These are phyloP conservation scores for Paramecium primaurelia DNA, from an alignment of 73 alveolate species.

Conservation along the genomic window DNA sequence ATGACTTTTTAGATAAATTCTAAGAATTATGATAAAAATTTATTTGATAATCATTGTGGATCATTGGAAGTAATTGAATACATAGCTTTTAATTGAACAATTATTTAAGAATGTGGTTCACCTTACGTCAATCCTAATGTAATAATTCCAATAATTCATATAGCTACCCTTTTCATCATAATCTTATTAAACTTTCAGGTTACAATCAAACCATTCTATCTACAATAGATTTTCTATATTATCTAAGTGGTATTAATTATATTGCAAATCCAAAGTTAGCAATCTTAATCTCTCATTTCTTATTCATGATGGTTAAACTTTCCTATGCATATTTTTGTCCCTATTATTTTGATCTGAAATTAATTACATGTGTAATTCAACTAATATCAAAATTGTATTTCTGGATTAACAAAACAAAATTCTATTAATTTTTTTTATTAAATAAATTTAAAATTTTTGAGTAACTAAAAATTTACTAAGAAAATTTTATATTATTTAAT, in stretches of 20 bases:
- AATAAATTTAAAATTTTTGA: neutral
- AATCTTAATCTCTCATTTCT: conserved; percentile 51
- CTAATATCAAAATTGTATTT: neutral
- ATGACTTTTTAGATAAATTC: too few species aligned
- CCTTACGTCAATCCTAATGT: too few species aligned
- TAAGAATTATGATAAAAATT: too few species aligned
- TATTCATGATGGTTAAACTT: conserved; percentile 43
- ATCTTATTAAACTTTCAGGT: too few species aligned
- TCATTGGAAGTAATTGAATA: too few species aligned
- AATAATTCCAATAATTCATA: too few species aligned
- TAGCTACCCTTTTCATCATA: too few species aligned
- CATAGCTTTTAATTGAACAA: too few species aligned
- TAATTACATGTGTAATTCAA: neutral
- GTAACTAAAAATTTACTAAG: neutral
- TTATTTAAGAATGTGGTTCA: too few species aligned
- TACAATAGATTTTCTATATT: conserved; percentile 55
- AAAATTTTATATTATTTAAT: too few species aligned
- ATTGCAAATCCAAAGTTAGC: conserved; percentile 63
- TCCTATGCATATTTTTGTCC: conserved; percentile 33
- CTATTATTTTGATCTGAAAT: conserved; percentile 52
- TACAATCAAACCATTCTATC: neutral
- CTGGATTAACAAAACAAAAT: too few species aligned
- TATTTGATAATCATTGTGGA: too few species aligned
- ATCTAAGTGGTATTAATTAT: conserved; percentile 13
- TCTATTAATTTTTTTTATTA: neutral